phyloP scores from a whole-genome alignment of 1,139 yeast species.

The Saccharomyces hybrid region DNA sequence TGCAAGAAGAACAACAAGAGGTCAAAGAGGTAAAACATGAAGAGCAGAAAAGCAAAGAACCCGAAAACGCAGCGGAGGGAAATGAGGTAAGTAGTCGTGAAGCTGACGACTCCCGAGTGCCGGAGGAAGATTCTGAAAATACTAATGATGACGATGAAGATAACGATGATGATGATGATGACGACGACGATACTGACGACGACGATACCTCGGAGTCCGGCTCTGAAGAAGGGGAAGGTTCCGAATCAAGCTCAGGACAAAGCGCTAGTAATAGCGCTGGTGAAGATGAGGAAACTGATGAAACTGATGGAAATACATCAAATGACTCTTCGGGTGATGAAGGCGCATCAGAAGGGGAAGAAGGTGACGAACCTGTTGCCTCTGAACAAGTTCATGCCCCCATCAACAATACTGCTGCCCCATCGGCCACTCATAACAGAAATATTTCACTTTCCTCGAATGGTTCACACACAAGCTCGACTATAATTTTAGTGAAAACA shows the following conservation, averaged over 20 bases:
- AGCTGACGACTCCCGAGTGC: not conserved
- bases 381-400: conserved; percentile 1
- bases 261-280: not conserved
- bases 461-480: conserved; percentile 18
- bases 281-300: not conserved
- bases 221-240: not conserved
- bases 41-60: not conserved
- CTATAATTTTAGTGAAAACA: conserved; percentile 23
- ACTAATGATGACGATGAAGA: not conserved
- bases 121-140: not conserved
- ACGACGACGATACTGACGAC: conserved; percentile 1
- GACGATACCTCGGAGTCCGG: not conserved
- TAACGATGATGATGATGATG: not conserved
- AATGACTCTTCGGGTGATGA: conserved; percentile 1
- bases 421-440: conserved; percentile 11
- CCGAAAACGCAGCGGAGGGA: not conserved
- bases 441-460: conserved; percentile 14
- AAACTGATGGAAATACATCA: conserved; percentile 1
- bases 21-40: conserved; percentile 1
- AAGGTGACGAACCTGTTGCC: not conserved
- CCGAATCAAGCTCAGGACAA: not conserved
- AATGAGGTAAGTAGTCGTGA: not conserved
- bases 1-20: conserved; percentile 4
- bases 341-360: not conserved
- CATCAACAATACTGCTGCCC: not conserved